Base-by-base conservation (phyloP, 208 protist species). In the Angomonas desouzai region DNA sequence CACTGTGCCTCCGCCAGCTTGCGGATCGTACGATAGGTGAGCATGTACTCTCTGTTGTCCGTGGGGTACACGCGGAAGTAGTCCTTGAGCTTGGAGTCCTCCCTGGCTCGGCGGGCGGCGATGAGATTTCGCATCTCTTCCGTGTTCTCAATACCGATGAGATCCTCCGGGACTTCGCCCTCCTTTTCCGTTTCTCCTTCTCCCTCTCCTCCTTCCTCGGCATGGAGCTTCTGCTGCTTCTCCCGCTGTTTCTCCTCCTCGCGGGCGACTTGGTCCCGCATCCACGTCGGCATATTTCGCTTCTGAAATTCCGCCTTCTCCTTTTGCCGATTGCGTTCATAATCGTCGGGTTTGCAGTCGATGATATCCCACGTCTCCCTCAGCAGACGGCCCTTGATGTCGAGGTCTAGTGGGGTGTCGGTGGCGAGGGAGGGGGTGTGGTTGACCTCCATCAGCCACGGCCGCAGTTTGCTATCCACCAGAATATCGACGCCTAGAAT, bases 381-480 rank as follows among this genome's bases (percentile, higher is more conserved):
- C n/a, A 98, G 48, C 28, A 98, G 79, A 25, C 74, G 74, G 43
- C 83, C 79, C 72, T 98, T 98, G 65, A 98, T 95, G 34, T 92
- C 68, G 13, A 83, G 43, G 65, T 99, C 97, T 2, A 98, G 76
- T 28, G 83, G 81, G 22, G 95, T 97, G 72, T 97, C 93, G 18
- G 85, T 94, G 27, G 76, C 82, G 57, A 99, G 87, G 36, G 94
- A 98, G 18, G 97, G 97, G 3, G 93, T 94, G 83, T 98, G 94
- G 72, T 99, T 99, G 29, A 99, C 97, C 79, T 99, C 97, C 68
- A 99, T 81, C 28, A 99, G 75, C 91, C 95, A 98, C 57, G 94
- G 94, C 64, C 89, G 81, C 60, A 97, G 79, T 29, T 94, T 90
- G 55, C 79, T 49, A 68, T 98, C 96, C 29, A 98, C 67, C 1